A percentile compares a stretch with the other conserved stretches of the same genome.
Conservation (phyloP, 2,329 filamentous ascomycete genomes). For the Xylariaceae sp. region DNA sequence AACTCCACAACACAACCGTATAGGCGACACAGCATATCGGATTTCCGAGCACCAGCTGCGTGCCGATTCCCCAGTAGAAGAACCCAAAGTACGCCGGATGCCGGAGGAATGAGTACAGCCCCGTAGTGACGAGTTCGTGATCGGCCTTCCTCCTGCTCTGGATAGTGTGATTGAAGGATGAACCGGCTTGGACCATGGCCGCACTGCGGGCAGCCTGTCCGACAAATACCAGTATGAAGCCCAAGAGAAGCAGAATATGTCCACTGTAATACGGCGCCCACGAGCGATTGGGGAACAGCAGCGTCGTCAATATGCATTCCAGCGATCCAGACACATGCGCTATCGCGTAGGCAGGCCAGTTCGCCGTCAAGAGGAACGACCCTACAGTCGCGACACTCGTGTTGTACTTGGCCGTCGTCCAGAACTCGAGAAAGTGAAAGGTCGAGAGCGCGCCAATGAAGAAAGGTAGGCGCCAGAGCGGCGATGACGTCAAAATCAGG, state of each 20-base stretch:
- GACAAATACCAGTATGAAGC: conserved; percentile 58
- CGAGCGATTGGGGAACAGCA: conserved; percentile 49
- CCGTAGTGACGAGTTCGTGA: conserved; percentile 78
- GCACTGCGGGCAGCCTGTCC: conserved; percentile 75
- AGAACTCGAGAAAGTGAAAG: conserved; percentile 98
- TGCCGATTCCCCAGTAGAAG: conserved; percentile 97
- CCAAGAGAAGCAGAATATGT: conserved; percentile 46
- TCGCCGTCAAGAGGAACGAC: conserved; percentile 79
- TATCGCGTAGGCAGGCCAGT: conserved; percentile 78
- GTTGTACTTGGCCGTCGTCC: conserved; percentile 81
- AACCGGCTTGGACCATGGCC: conserved; percentile 85
- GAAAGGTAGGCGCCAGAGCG: conserved; percentile 60
- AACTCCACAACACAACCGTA: conserved; percentile 72
- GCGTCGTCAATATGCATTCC: conserved; percentile 64
- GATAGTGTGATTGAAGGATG: conserved; percentile 87
- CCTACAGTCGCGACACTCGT: conserved; percentile 65
- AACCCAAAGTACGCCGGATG: conserved; percentile 98
- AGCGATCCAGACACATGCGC: conserved; percentile 72
- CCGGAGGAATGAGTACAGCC: conserved; percentile 70
- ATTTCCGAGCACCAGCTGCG: conserved; percentile 87
- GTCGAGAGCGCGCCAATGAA: conserved; percentile 66
- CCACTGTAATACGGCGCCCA: conserved; percentile 45
- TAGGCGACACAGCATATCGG: conserved; percentile 72
- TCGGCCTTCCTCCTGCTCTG: conserved; percentile 64
- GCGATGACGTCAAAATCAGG: conserved; percentile 37